phyloP scores from a whole-genome alignment of 805 yeast genomes.

The Candida tallmaniae region DNA sequence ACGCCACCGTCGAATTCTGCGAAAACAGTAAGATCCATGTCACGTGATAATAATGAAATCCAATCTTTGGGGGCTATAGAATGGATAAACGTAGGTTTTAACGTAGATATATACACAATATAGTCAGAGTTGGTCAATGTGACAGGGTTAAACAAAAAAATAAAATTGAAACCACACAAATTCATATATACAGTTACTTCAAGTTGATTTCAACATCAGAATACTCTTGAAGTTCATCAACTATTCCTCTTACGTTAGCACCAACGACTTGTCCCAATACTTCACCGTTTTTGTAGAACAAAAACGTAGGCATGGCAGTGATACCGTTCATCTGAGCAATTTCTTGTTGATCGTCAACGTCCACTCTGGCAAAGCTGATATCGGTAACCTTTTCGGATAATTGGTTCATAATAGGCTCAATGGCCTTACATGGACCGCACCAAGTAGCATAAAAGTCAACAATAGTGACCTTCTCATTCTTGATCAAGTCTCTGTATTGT shows the following conservation, averaged over 20 bases:
- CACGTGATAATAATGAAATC: no score
- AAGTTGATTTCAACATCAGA: constrained; percentile 22
- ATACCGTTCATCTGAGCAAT: constrained; percentile 59
- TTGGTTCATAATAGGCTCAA: constrained; percentile 33
- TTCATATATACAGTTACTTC: neutral
- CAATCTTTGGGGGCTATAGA: no score
- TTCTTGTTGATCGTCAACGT: constrained; percentile 60
- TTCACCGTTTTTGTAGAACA: constrained; percentile 58
- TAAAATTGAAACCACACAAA: no score
- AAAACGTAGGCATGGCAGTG: constrained; percentile 74
- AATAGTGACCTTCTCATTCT: constrained; percentile 24
- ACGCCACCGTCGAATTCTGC: constrained; percentile 6
- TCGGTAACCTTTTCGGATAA: constrained; percentile 35
- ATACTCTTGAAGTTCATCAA: constrained; percentile 23
- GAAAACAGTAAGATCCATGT: no score
- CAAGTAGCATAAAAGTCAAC: constrained; percentile 42
- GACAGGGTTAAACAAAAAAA: no score
- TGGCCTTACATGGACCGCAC: constrained; percentile 44
- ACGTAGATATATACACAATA: no score
- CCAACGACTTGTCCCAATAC: constrained; percentile 58
- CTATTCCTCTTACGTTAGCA: constrained; percentile 47
- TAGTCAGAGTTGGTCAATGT: no score
- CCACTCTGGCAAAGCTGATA: constrained; percentile 64
- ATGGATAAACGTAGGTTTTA: no score
- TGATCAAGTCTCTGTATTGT: constrained; percentile 22